Evolutionary conservation across 495 filamentous ascomycete genomes (phyloP).

Genomic region (Haplographium delicatum): DNA sequence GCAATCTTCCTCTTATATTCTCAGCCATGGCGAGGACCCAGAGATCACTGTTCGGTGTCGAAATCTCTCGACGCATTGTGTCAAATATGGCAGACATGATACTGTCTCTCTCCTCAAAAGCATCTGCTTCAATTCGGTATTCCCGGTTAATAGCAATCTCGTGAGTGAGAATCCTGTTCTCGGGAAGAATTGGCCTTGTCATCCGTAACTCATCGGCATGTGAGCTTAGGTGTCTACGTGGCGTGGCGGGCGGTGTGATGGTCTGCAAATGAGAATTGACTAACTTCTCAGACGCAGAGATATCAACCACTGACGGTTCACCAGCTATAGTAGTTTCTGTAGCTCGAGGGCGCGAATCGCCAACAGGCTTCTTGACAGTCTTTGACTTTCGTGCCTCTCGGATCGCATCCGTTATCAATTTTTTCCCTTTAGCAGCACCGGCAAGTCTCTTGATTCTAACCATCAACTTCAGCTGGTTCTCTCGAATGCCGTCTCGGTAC

Average conservation of each 20-base stretch:
- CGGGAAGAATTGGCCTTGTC: slow-evolving; percentile 55
- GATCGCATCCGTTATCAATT: slow-evolving; percentile 76
- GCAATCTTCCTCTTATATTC: slow-evolving; percentile 74
- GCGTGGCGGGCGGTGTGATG: slow-evolving; percentile 26
- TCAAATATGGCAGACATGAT: slow-evolving; percentile 64
- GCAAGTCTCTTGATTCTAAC: slow-evolving; percentile 86
- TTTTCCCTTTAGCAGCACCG: slow-evolving; percentile 74
- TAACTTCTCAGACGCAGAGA: slow-evolving; percentile 19
- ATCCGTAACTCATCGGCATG: slow-evolving; percentile 21
- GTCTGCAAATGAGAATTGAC: slow-evolving; percentile 24
- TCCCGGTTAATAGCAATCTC: slow-evolving; percentile 89
- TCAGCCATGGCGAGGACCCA: slow-evolving; percentile 85
- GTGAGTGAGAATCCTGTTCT: slow-evolving; percentile 82
- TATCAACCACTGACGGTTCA: slow-evolving; percentile 8
- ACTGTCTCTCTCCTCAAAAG: slow-evolving; percentile 41
- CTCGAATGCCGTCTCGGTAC: slow-evolving; percentile 86
- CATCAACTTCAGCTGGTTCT: slow-evolving; percentile 87
- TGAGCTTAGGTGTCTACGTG: slow-evolving; percentile 2
- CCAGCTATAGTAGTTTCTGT: slow-evolving; percentile 32
- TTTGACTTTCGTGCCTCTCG: slow-evolving; percentile 69
- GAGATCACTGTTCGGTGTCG: slow-evolving; percentile 60
- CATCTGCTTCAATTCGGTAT: slow-evolving; percentile 53
- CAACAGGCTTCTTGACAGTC: slow-evolving; percentile 61
- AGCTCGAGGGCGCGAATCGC: slow-evolving; percentile 64
- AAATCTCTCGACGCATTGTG: slow-evolving; percentile 70